These are phyloP conservation scores for Phytophthora quininea DNA, from an alignment of 352 stramenopile genomes.

Conservation along the genomic window DNA sequence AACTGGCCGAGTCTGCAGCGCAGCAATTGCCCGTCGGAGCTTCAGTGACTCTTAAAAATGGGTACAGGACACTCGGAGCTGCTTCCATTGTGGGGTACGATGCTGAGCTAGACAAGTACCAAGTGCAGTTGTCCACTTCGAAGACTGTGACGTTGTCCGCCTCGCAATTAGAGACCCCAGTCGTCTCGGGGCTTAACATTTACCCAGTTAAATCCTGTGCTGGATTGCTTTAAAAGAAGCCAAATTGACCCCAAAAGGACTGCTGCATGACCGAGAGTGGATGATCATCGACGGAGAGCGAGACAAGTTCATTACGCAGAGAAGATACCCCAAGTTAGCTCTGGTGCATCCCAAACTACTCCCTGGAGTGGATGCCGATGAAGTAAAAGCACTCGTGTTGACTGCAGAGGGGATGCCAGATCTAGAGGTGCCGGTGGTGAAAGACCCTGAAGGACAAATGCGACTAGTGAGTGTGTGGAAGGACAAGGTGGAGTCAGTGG, in stretches of 20 bases:
- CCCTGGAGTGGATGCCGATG: constrained; percentile 37
- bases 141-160: constrained; percentile 24
- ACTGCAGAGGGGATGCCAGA: constrained; percentile 66
- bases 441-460: constrained; percentile 34
- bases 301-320: constrained; percentile 75
- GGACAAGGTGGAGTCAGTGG: constrained; percentile 53
- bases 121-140: constrained; percentile 25
- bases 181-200: constrained; percentile 60
- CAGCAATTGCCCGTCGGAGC: constrained; percentile 34
- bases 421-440: constrained; percentile 60
- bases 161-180: constrained; percentile 34
- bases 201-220: constrained; percentile 89
- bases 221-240: constrained; percentile 53
- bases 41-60: constrained; percentile 17
- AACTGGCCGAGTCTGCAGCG: constrained; percentile 17
- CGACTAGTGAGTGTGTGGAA: constrained; percentile 65
- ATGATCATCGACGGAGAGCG: constrained; percentile 70
- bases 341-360: constrained; percentile 64
- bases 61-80: constrained; percentile 6
- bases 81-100: constrained; percentile 39
- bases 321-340: constrained; percentile 68
- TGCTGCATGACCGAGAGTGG: constrained; percentile 79
- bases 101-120: constrained; percentile 29
- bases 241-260: constrained; percentile 56
- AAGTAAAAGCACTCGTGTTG: constrained; percentile 51